phyloP scores from a whole-genome alignment of 1,284 basidiomycete species.

The Pyrrhoderma noxium region DNA sequence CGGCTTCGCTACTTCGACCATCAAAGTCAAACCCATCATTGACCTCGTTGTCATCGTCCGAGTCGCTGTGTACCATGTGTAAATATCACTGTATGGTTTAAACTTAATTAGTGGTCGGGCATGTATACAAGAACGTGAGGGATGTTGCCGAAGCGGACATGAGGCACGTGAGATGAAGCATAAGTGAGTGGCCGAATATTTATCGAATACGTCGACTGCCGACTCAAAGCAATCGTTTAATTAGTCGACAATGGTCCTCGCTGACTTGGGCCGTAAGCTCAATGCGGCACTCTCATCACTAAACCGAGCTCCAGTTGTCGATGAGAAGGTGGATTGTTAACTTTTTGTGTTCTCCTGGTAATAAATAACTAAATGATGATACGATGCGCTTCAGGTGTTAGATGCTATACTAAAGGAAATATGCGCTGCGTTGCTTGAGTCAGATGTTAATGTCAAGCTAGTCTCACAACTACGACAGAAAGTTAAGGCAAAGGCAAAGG shows the following conservation, averaged over 20 bases:
- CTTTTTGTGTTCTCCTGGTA: slow-evolving; percentile 17
- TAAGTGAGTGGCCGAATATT: too few species aligned
- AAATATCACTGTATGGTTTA: too few species aligned
- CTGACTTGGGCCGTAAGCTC: slow-evolving; percentile 90
- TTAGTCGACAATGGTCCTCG: slow-evolving; percentile 75
- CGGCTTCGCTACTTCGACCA: slow-evolving; percentile 21
- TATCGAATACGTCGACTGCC: too few species aligned
- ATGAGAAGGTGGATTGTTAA: slow-evolving; percentile 65
- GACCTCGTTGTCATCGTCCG: slow-evolving; percentile 59
- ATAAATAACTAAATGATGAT: slow-evolving; percentile 18
- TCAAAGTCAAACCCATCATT: slow-evolving; percentile 51
- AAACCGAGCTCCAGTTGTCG: slow-evolving; percentile 77
- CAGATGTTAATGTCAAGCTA: slow-evolving; percentile 97
- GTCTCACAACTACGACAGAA: slow-evolving; percentile 83
- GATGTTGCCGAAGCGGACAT: too few species aligned
- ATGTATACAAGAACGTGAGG: too few species aligned
- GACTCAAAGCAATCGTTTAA: too few species aligned
- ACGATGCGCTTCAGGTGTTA: slow-evolving; percentile 94
- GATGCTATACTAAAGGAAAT: slow-evolving; percentile 95
- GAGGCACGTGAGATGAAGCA: too few species aligned
- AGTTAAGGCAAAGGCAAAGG: slow-evolving; percentile 83
- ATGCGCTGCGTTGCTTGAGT: slow-evolving; percentile 88
- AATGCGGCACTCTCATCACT: slow-evolving; percentile 92
- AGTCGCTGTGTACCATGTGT: slow-evolving; percentile 51
- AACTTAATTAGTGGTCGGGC: too few species aligned